A percentile compares a stretch with the other conserved stretches of the same genome.
These are phyloP conservation scores for Acacia concinna DNA, from an alignment of 331 rosid species.

Conservation along the genomic window DNA sequence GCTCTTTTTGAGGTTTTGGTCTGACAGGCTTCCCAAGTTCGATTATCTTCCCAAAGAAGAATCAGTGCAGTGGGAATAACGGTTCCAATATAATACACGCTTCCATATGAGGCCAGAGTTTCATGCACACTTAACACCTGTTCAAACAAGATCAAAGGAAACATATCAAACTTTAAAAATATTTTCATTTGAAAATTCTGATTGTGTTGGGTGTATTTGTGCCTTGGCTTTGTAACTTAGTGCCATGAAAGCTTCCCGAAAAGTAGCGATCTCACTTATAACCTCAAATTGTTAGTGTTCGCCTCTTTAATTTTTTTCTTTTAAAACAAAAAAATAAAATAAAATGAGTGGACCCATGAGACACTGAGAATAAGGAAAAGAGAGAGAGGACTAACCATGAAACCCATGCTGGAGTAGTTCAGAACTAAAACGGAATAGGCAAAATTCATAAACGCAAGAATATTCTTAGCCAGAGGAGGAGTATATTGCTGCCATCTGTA, in stretches of 20 bases:
- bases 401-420: conserved; percentile 84
- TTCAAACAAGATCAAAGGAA: conserved; percentile 23
- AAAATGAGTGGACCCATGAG: background rate
- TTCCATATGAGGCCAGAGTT: conserved; percentile 81
- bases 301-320: too few relatives aligned
- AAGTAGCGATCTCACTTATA: too few relatives aligned
- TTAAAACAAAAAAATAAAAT: background rate
- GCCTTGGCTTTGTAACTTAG: background rate
- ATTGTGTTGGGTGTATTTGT: background rate
- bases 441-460: conserved; percentile 63
- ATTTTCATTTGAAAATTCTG: background rate
- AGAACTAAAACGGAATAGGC: conserved; percentile 85
- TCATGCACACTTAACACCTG: conserved; percentile 88
- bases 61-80: conserved; percentile 59
- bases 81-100: conserved; percentile 83
- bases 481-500: conserved; percentile 92
- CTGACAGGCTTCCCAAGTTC: conserved; percentile 69
- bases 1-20: conserved; percentile 73
- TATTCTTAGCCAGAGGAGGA: conserved; percentile 60
- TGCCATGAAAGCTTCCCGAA: too few relatives aligned
- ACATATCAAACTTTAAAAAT: conserved; percentile 25
- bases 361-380: background rate
- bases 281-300: too few relatives aligned
- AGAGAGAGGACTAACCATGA: conserved; percentile 72
- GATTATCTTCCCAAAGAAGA: conserved; percentile 65